These are phyloP conservation scores for Ophiostoma fasciatum DNA, from an alignment of 2,329 filamentous ascomycete genomes.

Conservation along the genomic window DNA sequence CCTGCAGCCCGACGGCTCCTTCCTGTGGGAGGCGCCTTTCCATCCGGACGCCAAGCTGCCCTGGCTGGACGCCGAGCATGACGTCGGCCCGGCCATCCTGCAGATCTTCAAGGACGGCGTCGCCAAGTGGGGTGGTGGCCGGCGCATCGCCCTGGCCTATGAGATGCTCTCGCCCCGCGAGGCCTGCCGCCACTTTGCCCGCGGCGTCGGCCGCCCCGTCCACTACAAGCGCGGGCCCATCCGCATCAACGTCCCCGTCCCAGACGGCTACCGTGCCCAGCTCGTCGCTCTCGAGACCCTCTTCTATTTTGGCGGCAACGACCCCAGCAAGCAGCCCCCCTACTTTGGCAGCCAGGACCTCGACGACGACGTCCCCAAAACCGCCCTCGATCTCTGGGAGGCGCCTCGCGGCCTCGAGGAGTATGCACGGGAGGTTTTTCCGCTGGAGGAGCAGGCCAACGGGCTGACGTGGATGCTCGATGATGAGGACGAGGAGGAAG, in stretches of 20 bases:
- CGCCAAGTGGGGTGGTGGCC: conserved; percentile 59
- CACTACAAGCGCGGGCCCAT: conserved; percentile 66
- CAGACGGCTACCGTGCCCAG: conserved; percentile 76
- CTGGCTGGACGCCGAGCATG: conserved; percentile 93
- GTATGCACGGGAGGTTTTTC: conserved; percentile 88
- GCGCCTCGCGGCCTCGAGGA: conserved; percentile 83
- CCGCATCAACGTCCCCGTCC: conserved; percentile 73
- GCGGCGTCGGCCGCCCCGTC: conserved; percentile 63
- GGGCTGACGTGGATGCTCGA: conserved; percentile 82
- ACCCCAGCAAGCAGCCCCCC: conserved; percentile 42
- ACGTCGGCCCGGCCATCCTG: conserved; percentile 79
- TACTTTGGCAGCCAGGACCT: conserved; percentile 46
- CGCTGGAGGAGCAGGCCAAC: conserved; percentile 86
- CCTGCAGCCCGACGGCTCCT: conserved; percentile 67
- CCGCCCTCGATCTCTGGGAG: conserved; percentile 77
- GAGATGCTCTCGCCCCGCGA: conserved; percentile 74
- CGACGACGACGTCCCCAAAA: conserved; percentile 51
- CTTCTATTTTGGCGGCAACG: conserved; percentile 34
- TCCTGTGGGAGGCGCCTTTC: conserved; percentile 88
- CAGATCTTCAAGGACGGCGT: conserved; percentile 93
- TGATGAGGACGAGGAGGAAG: conserved; percentile 28
- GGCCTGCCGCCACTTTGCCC: conserved; percentile 66
- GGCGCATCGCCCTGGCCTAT: conserved; percentile 75
- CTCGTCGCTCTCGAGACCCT: conserved; percentile 54
- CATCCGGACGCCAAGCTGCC: conserved; percentile 78